Conservation (phyloP, 495 filamentous ascomycete genomes). For the Aspergillus affinis region DNA sequence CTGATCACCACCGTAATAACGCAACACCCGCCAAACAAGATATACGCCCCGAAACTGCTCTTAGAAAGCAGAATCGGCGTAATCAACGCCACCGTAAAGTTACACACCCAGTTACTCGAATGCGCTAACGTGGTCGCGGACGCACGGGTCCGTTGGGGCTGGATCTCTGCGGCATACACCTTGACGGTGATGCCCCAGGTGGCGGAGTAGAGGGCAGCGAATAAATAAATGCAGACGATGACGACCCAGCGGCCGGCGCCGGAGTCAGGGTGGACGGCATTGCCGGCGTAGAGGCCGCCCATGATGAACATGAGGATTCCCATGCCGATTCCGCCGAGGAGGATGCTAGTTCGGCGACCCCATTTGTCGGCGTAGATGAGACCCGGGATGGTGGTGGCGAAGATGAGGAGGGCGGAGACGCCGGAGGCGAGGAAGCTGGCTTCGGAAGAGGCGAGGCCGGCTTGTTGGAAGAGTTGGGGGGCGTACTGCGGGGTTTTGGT, state of each 20-base stretch:
- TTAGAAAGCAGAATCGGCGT: constrained; percentile 59
- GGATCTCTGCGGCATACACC: constrained; percentile 53
- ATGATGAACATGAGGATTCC: constrained; percentile 44
- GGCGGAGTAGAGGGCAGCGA: constrained; percentile 33
- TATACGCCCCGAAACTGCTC: constrained; percentile 56
- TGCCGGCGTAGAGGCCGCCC: constrained; percentile 47
- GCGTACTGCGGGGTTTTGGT: constrained; percentile 38
- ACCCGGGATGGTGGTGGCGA: constrained; percentile 45
- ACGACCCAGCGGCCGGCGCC: constrained; percentile 54
- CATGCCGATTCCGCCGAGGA: constrained; percentile 52
- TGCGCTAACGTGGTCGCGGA: constrained; percentile 44
- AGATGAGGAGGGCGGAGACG: constrained; percentile 47
- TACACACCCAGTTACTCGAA: constrained; percentile 50
- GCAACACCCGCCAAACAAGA: constrained; percentile 52
- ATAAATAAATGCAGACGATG: constrained; percentile 29
- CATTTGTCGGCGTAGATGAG: constrained; percentile 55
- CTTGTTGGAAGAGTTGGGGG: constrained; percentile 49
- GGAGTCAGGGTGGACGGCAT: constrained; percentile 35
- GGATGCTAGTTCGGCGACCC: constrained; percentile 54
- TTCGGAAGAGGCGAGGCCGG: constrained; percentile 42
- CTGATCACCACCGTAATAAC: constrained; percentile 48
- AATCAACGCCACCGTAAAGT: constrained; percentile 61
- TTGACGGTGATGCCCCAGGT: constrained; percentile 54
- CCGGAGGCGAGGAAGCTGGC: constrained; percentile 53
- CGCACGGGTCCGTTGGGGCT: constrained; percentile 50